Conservation (phyloP, 768 basidiomycete species). For the Leccinellum luteum region DNA sequence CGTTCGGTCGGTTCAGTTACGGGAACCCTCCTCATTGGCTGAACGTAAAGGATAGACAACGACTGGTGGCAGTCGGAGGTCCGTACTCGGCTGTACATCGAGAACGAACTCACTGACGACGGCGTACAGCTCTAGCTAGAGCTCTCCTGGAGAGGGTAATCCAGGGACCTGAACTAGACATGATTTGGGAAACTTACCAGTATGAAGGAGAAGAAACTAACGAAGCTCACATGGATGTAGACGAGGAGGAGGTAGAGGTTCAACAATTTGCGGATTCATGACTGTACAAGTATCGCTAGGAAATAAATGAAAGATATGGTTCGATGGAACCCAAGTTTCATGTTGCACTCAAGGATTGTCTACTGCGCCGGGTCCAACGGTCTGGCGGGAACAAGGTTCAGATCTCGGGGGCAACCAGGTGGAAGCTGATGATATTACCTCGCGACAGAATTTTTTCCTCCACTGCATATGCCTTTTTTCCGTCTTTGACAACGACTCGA, state of each 20-base stretch:
- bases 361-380: slow-evolving; percentile 14
- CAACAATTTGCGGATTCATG: slow-evolving; percentile 21
- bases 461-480: slow-evolving; percentile 48
- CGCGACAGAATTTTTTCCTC: slow-evolving; percentile 55
- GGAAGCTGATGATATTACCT: slow-evolving; percentile 29
- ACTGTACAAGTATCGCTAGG: not conserved
- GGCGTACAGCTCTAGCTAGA: slow-evolving; percentile 49
- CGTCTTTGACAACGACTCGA: slow-evolving; percentile 33
- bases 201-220: slow-evolving; percentile 40
- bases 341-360: slow-evolving; percentile 10
- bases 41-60: slow-evolving; percentile 34
- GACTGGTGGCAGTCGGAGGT: slow-evolving; percentile 51
- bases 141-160: slow-evolving; percentile 65
- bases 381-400: slow-evolving; percentile 11
- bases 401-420: not conserved
- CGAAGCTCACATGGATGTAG: slow-evolving; percentile 45
- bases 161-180: slow-evolving; percentile 69
- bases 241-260: slow-evolving; percentile 52
- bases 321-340: not conserved
- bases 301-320: not conserved
- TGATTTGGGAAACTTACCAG: slow-evolving; percentile 61
- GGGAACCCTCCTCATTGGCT: slow-evolving; percentile 66
- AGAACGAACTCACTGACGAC: slow-evolving; percentile 3
- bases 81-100: slow-evolving; percentile 15
- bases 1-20: slow-evolving; percentile 72